Base-by-base conservation (phyloP, 129 eudicot genomes). In the Ambrosia trifida region DNA sequence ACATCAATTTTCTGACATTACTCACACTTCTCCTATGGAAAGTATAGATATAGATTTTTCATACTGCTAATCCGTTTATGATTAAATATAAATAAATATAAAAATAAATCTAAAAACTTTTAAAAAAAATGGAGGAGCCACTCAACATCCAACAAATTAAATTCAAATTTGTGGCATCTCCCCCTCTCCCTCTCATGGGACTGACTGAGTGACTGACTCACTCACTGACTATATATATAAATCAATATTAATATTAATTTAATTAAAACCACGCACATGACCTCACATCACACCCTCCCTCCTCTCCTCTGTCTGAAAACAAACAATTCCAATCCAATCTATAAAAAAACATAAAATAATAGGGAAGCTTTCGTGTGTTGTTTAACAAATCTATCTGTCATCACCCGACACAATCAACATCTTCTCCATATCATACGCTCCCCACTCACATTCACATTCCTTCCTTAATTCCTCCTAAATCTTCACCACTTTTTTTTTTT, bases 301-400 rank as follows among this genome's bases (percentile, higher is more conserved):
- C 28, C 28, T 1, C 28, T 24, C 28, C 28, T 24, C 28, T 24
- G 28, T 24, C 28, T 24, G 1, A 24, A 24, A 24, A 24, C 28
- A 69, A 67, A 54, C 63, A 44, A 68, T 68, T 45, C 47, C 16
- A 76, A 76, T 57, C 53, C 50, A 18, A 73, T 18, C 58, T n/a
- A 51, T 13, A 33, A 7, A 54, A 54, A 56, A 59, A 11, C 28
- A 24, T 24, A 24, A 57, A 41, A 28, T 59, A 68, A n/a, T n/a
- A n/a, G n/a, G n/a, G n/a, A n/a, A 59, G 58, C 41, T 28, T 9
- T 72, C 68, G 58, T 68, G 68, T 72, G 59, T 43, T 59, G 58
- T 72, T 58, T 68, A 57, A n/a, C 76, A 13, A 7, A 12, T 41
- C 67, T 16, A 72, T 72, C 76, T 72, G 76, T 72, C 69, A 72